phyloP scores from a whole-genome alignment of 345 rosid genomes.

The Physaria fendleri region DNA sequence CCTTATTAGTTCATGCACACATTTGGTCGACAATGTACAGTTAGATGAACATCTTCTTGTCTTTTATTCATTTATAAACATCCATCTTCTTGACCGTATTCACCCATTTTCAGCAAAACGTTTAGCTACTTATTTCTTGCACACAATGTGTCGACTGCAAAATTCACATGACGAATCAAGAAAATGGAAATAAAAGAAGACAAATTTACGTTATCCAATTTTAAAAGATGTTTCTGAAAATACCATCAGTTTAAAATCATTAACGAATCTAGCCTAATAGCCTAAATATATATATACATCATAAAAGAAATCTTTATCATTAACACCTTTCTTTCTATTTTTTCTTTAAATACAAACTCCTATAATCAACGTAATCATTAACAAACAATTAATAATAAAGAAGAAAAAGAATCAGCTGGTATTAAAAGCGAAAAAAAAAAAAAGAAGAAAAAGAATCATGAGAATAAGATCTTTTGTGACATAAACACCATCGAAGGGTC shows the following conservation, averaged over 20 bases:
- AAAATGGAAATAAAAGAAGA: neutral
- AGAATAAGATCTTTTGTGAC: neutral
- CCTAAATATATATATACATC: neutral
- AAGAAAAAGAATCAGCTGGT: neutral
- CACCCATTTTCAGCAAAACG: neutral
- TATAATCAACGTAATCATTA: constrained; percentile 7
- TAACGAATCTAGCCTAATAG: neutral
- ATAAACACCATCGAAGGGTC: neutral
- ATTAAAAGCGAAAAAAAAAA: neutral
- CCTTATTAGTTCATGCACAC: neutral
- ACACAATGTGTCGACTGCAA: neutral
- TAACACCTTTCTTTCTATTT: neutral
- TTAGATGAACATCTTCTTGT: neutral
- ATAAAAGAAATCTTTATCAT: neutral
- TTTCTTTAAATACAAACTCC: neutral
- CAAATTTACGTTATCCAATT: neutral
- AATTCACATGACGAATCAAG: neutral
- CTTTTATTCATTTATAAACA: neutral
- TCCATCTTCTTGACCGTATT: neutral
- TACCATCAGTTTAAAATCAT: neutral
- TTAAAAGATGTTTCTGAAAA: neutral
- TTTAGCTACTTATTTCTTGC: neutral
- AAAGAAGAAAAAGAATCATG: too few relatives aligned
- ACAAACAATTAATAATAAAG: neutral
- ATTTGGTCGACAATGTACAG: neutral